These are phyloP conservation scores for Carpinus viminea DNA, from an alignment of 306 rosid genomes.

Conservation along the genomic window DNA sequence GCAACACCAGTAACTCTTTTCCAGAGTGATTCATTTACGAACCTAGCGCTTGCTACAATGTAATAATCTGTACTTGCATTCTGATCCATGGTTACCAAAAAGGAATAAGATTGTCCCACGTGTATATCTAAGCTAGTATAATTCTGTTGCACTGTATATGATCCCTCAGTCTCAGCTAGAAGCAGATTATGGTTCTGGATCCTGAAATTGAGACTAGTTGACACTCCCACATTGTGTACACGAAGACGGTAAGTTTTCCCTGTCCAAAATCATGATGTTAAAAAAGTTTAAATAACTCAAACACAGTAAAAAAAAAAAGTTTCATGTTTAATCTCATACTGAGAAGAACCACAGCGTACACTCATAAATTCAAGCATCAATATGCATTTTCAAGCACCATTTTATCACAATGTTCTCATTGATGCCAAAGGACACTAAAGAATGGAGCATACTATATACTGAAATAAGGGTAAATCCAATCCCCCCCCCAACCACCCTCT, in stretches of 20 bases:
- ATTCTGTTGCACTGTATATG: constrained; percentile 92
- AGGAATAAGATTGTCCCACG: constrained; percentile 95
- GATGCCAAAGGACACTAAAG: not conserved
- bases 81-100: constrained; percentile 80
- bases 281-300: constrained; percentile 6
- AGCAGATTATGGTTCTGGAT: constrained; percentile 92
- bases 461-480: not conserved
- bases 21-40: constrained; percentile 85
- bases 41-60: constrained; percentile 91
- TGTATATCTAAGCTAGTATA: constrained; percentile 94
- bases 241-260: constrained; percentile 90
- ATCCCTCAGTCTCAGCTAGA: constrained; percentile 90
- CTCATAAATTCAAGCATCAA: not conserved
- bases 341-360: not conserved
- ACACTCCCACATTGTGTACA: constrained; percentile 89
- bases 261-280: constrained; percentile 37
- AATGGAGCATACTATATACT: not conserved
- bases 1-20: constrained; percentile 89
- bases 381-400: constrained; percentile 1
- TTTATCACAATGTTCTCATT: not conserved
- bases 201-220: constrained; percentile 90
- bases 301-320: not conserved
- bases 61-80: constrained; percentile 95
- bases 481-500: too few species aligned
- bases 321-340: not conserved